Percentiles rank a stretch among this genome's conserved stretches.
Conservation (phyloP, 2,329 filamentous ascomycete genomes). For the Stagonosporopsis rhizophila region DNA sequence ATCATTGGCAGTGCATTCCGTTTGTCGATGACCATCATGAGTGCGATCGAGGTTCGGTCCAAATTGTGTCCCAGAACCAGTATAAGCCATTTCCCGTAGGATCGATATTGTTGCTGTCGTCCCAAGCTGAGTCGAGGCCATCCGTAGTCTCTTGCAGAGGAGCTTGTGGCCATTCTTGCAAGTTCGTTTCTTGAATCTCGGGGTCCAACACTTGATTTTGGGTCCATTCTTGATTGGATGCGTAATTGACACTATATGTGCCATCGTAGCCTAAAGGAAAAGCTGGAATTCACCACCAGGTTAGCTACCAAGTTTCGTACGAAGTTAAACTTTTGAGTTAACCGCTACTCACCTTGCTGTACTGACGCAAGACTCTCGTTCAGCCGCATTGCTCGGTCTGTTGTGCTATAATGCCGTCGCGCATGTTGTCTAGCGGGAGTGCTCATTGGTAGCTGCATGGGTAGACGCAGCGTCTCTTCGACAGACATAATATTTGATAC, state of each 20-base stretch:
- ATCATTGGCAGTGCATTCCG: not conserved
- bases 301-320: not conserved
- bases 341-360: constrained; percentile 15
- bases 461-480: constrained; percentile 22
- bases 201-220: not conserved
- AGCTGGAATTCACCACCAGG: not conserved
- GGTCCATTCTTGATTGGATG: not conserved
- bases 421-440: not conserved
- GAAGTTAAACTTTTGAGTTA: not conserved
- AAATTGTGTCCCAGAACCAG: constrained; percentile 26
- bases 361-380: constrained; percentile 24
- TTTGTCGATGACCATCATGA: not conserved
- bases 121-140: not conserved
- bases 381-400: constrained; percentile 15
- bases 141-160: not conserved
- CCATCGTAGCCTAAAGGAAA: constrained; percentile 4
- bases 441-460: constrained; percentile 13
- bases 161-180: constrained; percentile 7
- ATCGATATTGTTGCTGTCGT: constrained; percentile 11
- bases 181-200: not conserved
- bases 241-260: not conserved
- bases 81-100: constrained; percentile 20
- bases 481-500: constrained; percentile 17
- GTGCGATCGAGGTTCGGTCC: constrained; percentile 10
- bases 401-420: constrained; percentile 1